These are phyloP conservation scores for Camellia sinensis DNA, from an alignment of 148 eudicot species.

Conservation along the genomic window DNA sequence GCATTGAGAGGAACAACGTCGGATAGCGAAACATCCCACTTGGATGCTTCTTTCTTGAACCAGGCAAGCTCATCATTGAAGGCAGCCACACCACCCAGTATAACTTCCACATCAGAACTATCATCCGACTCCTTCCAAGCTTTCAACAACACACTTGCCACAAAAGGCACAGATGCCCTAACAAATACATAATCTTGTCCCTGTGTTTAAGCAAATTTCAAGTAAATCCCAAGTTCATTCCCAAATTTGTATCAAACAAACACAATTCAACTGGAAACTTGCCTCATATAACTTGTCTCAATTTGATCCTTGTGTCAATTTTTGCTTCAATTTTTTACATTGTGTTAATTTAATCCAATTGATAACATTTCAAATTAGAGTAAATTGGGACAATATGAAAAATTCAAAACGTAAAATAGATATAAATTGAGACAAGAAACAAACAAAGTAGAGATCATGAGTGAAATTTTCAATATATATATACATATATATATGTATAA, in stretches of 20 bases:
- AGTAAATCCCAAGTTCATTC: too few species aligned
- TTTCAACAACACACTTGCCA: constrained; percentile 62
- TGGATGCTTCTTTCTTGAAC: constrained; percentile 86
- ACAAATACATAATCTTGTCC: constrained; percentile 87
- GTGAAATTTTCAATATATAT: too few species aligned
- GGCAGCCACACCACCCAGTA: constrained; percentile 84
- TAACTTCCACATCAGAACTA: constrained; percentile 57
- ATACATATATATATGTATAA: too few species aligned
- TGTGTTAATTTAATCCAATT: too few species aligned
- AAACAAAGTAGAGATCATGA: too few species aligned
- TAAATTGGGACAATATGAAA: too few species aligned
- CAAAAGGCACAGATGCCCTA: constrained; percentile 68
- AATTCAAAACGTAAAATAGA: too few species aligned
- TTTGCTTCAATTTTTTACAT: too few species aligned
- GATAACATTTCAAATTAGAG: too few species aligned
- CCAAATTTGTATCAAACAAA: too few species aligned
- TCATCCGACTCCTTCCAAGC: constrained; percentile 68
- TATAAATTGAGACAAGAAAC: too few species aligned
- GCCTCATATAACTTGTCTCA: not conserved
- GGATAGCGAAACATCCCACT: constrained; percentile 54
- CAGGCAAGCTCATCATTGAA: constrained; percentile 77
- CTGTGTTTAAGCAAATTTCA: constrained; percentile 32
- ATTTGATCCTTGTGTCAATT: too few species aligned
- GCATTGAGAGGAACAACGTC: constrained; percentile 48
- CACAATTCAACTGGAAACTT: not conserved